Evolutionary conservation across 2,329 filamentous ascomycete genomes (phyloP).

Genomic region (Cyclaneusma minus): DNA sequence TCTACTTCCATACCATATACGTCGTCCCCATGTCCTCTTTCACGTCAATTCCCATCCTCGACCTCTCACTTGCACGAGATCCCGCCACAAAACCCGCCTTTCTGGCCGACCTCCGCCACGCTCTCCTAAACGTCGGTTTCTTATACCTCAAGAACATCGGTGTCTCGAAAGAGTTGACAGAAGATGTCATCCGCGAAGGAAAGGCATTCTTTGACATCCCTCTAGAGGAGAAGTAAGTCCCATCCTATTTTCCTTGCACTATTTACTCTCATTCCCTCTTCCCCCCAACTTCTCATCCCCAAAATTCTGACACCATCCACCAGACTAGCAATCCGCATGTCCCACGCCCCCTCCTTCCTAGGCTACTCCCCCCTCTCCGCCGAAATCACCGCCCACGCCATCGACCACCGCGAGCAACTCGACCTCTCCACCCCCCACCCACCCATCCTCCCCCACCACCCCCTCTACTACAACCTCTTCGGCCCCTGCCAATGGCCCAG

Average conservation of each 20-base stretch:
- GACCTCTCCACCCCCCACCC: conserved; percentile 71
- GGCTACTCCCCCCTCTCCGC: conserved; percentile 52
- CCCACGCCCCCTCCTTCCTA: conserved; percentile 56
- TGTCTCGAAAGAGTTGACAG: conserved; percentile 48
- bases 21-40: conserved; percentile 50
- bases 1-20: conserved; percentile 1
- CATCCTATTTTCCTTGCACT: conserved; percentile 4
- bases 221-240: conserved; percentile 51
- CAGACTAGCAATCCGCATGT: conserved; percentile 55
- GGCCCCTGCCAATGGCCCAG: conserved; percentile 74
- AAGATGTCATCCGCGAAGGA: conserved; percentile 50
- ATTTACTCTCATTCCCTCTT: not conserved
- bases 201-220: conserved; percentile 65
- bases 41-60: conserved; percentile 60
- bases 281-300: not conserved
- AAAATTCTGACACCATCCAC: conserved; percentile 1
- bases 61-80: conserved; percentile 50
- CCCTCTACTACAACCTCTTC: conserved; percentile 59
- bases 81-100: conserved; percentile 56
- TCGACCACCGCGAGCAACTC: conserved; percentile 75
- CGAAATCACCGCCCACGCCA: conserved; percentile 56
- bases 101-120: conserved; percentile 53
- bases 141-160: conserved; percentile 72
- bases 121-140: conserved; percentile 76
- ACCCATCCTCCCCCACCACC: conserved; percentile 42